These are phyloP conservation scores for Botrytis fragariae DNA, from an alignment of 2,329 filamentous ascomycete species.

Conservation along the genomic window DNA sequence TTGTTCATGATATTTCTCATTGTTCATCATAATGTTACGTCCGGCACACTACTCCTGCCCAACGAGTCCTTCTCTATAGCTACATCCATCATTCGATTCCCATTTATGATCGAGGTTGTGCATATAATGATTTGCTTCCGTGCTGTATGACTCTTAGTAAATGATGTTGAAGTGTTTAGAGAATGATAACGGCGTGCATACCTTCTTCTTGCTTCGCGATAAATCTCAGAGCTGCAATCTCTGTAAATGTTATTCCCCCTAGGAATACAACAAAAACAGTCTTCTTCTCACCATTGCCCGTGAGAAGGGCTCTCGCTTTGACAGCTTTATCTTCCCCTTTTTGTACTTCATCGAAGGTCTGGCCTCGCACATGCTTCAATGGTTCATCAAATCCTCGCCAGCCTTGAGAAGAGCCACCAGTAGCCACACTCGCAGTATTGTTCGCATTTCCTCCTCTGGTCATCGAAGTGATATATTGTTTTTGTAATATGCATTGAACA, in stretches of 20 bases:
- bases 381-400: constrained; percentile 94
- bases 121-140: constrained; percentile 85
- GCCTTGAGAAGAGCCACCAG: constrained; percentile 65
- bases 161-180: constrained; percentile 5
- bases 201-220: constrained; percentile 80
- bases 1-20: constrained; percentile 18
- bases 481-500: constrained; percentile 90
- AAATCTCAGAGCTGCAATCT: constrained; percentile 90
- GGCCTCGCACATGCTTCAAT: constrained; percentile 80
- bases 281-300: constrained; percentile 72
- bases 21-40: constrained; percentile 32
- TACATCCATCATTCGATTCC: constrained; percentile 82
- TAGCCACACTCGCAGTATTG: constrained; percentile 47
- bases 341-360: constrained; percentile 88
- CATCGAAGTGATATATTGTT: constrained; percentile 73
- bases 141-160: constrained; percentile 43
- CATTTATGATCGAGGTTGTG: constrained; percentile 87
- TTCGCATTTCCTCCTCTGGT: constrained; percentile 59
- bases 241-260: constrained; percentile 94
- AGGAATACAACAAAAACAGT: constrained; percentile 95
- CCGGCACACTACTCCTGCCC: constrained; percentile 31
- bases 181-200: constrained; percentile 34
- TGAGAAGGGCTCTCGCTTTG: constrained; percentile 78
- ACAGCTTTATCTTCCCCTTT: constrained; percentile 91
- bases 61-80: constrained; percentile 64